Evolutionary conservation across 2,329 filamentous ascomycete genomes (phyloP).

Genomic region (Exophiala lecanii-corni): DNA sequence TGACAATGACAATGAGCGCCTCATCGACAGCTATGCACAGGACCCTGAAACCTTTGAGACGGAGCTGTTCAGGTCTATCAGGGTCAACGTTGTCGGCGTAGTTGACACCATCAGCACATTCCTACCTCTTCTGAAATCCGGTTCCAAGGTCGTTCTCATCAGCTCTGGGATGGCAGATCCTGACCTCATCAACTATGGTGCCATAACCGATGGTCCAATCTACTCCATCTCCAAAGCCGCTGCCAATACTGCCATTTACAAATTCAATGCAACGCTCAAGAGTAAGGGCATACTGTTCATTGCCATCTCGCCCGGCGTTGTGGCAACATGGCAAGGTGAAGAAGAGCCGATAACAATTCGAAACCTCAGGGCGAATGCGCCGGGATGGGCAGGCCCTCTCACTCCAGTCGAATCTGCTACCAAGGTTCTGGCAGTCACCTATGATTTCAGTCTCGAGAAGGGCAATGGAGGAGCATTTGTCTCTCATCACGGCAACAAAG

Average conservation of each 20-base stretch:
- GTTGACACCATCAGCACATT: constrained; percentile 52
- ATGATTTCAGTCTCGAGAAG: constrained; percentile 10
- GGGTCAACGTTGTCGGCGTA: constrained; percentile 50
- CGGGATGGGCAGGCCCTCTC: constrained; percentile 12
- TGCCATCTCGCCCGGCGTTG: constrained; percentile 48
- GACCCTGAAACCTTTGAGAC: constrained; percentile 35
- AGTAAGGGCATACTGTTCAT: constrained; percentile 52
- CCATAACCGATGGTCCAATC: constrained; percentile 33
- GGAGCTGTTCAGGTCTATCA: constrained; percentile 33
- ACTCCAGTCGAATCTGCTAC: constrained; percentile 11
- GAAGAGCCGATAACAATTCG: constrained; percentile 3
- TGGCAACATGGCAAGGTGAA: constrained; percentile 34
- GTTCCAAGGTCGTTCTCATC: constrained; percentile 51
- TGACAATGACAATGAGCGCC: constrained; percentile 28
- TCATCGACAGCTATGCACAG: constrained; percentile 34
- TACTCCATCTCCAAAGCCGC: constrained; percentile 52
- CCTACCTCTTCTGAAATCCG: constrained; percentile 49
- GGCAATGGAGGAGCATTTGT: constrained; percentile 48
- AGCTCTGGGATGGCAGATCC: constrained; percentile 47
- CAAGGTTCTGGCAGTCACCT: constrained; percentile 8
- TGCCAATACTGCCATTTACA: constrained; percentile 49
- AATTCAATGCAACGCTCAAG: constrained; percentile 49
- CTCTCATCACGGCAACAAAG: constrained; percentile 51
- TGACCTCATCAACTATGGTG: constrained; percentile 37
- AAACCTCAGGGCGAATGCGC: constrained; percentile 4